Base-by-base conservation (phyloP, 306 rosid species). In the Fagus sylvatica region DNA sequence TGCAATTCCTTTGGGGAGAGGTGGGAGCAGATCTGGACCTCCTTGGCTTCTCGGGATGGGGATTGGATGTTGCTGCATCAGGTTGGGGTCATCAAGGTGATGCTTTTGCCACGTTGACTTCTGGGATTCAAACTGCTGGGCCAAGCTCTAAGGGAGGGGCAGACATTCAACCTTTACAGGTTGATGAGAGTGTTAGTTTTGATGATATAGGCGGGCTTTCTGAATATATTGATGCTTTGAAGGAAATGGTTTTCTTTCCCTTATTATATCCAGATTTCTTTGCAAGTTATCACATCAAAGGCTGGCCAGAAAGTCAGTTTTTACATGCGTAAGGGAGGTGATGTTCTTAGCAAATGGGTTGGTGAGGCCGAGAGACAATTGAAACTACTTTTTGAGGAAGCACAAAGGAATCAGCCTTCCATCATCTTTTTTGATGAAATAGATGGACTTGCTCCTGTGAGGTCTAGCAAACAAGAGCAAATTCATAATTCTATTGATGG, bases 71-170 rank as follows among this genome's bases (percentile, higher is more conserved):
- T 79, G 98, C 98, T 48, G 97, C 98, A 62, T 95, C 98, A 37
- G 98, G 98, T 70, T 95, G 98, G 98, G 97, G 92, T 82, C 98
- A 95, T 85, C 98, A 95, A 84, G 90, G 89, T 60, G 97, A 95
- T 86, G 90, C 96, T 68, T 86, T 95, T 77, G n/a, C n/a, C n/a
- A n/a, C n/a, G n/a, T n/a, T n/a, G n/a, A n/a, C n/a, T n/a, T n/a
- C n/a, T n/a, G n/a, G n/a, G n/a, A n/a, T n/a, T n/a, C n/a, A n/a
- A n/a, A 92, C 97, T 74, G 98, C 98, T 40, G 98, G 98, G 82
- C 98, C 98, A 43, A 95, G 98, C 84, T 95, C 98, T 57, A 95
- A 95, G 82, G 98, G 98, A 69, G 98, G 98, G 78, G 98, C 98
- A 53, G 98, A 95, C 77, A 95, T 95, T 65, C 98, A 95, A 83